Evolutionary conservation across 2,329 filamentous ascomycete genomes (phyloP), one percentile per base, ranked within the genome.

Genomic region (Coniochaeta hoffmannii): DNA sequence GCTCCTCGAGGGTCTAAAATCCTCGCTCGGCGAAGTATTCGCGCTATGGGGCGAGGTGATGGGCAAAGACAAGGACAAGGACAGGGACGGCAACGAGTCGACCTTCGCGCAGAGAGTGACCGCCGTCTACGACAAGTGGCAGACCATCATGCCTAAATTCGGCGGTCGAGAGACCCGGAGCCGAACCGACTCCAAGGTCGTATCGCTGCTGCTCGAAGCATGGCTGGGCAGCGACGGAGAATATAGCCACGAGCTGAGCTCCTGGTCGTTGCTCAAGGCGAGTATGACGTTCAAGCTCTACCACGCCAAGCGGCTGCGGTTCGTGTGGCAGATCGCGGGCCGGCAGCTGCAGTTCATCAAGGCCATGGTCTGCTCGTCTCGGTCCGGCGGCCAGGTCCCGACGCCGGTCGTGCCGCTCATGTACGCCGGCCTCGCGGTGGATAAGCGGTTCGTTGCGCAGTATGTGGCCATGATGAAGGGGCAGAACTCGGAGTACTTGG

Each of bases 221-320:
- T 61, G 15, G 35, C 10, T 36, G 15, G 11, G 35, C 10, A 19
- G 35, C 35, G 17, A 38, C 4, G 44, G 57, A 1, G 59, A 64
- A n/a, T n/a, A 6, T 55, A 63, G 0, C 11, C 17, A 44, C 19
- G 66, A 68, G 1, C 54, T 70, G 11, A 73, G 70, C 26, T 64
- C 60, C 3, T 83, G 78, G 79, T 69, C 72, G 3, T 64, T 79
- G 2, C 65, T 82, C 15, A 79, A 79, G 56, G 80, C 80, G 0
- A 80, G 78, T 1, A 68, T 68, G 3, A 65, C 71, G 3, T 82
- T 79, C 62, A 73, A 72, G 41, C 38, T 68, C n/a, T 71, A 66
- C 34, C 68, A 72, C 59, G 53, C 57, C 0, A 56, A 4, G 0
- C 57, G 53, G 0, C 56, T 65, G 0, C 60, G 41, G 0, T 75